Conservation (phyloP, 129 eudicot species). For the Centaurea solstitialis region DNA sequence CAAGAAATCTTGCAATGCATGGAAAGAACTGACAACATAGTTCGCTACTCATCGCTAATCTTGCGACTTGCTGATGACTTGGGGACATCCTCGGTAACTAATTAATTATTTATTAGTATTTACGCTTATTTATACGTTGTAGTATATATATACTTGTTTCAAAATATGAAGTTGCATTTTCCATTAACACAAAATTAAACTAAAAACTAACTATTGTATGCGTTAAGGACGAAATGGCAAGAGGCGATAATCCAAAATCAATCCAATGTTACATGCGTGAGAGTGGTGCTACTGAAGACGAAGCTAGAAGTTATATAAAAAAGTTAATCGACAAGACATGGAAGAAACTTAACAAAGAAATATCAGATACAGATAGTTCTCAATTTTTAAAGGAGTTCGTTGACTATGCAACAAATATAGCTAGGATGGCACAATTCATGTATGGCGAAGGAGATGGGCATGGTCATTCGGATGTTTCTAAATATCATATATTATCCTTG, state of each 20-base stretch:
- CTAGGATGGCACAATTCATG: constrained; percentile 26
- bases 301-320: constrained; percentile 27
- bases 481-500: constrained; percentile 6
- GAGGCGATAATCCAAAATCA: constrained; percentile 39
- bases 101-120: not conserved
- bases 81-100: constrained; percentile 30
- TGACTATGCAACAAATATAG: constrained; percentile 20
- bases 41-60: constrained; percentile 18
- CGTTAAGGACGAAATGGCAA: constrained; percentile 14
- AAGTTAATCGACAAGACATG: constrained; percentile 26
- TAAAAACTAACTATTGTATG: too few relatives aligned
- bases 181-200: too few relatives aligned
- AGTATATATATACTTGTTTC: too few relatives aligned
- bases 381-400: not conserved
- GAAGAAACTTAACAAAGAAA: constrained; percentile 35
- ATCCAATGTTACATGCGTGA: constrained; percentile 35
- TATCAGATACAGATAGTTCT: constrained; percentile 11
- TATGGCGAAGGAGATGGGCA: constrained; percentile 15
- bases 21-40: constrained; percentile 2
- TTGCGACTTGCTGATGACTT: constrained; percentile 42
- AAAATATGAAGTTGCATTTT: too few relatives aligned
- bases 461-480: constrained; percentile 1
- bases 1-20: constrained; percentile 14
- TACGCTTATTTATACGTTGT: too few relatives aligned
- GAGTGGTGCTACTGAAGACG: constrained; percentile 31